Conservation (phyloP, 495 filamentous ascomycete species). For the Hypoxylon subgilvum region DNA sequence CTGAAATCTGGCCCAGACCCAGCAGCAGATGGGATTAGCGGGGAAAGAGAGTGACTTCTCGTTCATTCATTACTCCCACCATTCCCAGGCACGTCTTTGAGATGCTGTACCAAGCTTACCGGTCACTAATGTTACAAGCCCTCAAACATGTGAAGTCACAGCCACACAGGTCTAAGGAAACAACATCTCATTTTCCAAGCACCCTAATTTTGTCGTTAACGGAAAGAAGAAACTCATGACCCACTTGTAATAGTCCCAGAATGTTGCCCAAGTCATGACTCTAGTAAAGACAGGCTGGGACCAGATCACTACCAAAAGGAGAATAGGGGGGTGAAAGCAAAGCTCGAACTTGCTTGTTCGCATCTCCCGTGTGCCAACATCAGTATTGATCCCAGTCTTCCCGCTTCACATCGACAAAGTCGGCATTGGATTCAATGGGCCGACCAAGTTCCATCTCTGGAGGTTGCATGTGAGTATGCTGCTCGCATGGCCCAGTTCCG, state of each 20-base stretch:
- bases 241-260: background rate
- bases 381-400: constrained; percentile 43
- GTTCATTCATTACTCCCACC: no score
- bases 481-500: constrained; percentile 29
- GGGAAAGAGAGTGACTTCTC: no score
- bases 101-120: no score
- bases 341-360: background rate
- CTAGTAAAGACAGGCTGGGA: background rate
- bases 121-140: no score
- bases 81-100: no score
- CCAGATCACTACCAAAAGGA: background rate
- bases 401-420: constrained; percentile 44
- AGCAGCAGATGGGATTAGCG: no score
- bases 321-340: background rate
- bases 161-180: no score
- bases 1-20: no score
- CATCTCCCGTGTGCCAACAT: constrained; percentile 7
- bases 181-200: background rate
- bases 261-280: background rate
- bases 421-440: constrained; percentile 38
- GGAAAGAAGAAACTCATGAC: constrained; percentile 2
- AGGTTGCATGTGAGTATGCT: constrained; percentile 40
- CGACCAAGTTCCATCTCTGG: constrained; percentile 34
- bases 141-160: no score
- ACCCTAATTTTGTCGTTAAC: background rate